Percentiles rank a stretch among this genome's conserved stretches.
Evolutionary conservation across 805 yeast genomes (phyloP).

Genomic region (Ogataea nonfermentans): DNA sequence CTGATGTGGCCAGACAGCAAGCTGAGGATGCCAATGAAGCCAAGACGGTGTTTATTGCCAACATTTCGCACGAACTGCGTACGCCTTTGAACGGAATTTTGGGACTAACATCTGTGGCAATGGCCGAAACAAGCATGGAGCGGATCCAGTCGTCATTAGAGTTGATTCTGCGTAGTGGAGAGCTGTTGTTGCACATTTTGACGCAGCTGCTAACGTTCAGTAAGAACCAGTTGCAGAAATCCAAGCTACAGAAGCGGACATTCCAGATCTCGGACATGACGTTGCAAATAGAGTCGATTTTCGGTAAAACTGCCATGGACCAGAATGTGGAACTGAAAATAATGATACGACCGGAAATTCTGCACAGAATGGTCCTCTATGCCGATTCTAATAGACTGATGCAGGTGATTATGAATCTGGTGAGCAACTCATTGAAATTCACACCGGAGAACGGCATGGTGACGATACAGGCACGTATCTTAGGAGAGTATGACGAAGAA

Average conservation of each 20-base stretch:
- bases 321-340: constrained; percentile 69
- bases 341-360: constrained; percentile 56
- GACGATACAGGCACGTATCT: constrained; percentile 54
- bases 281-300: constrained; percentile 80
- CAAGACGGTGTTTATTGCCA: constrained; percentile 89
- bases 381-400: constrained; percentile 91
- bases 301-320: constrained; percentile 74
- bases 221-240: constrained; percentile 82
- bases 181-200: constrained; percentile 78
- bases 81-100: constrained; percentile 95
- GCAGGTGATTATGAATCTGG: constrained; percentile 90
- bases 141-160: constrained; percentile 74
- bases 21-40: constrained; percentile 93
- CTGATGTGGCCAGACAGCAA: constrained; percentile 41
- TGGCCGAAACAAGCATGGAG: constrained; percentile 73
- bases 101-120: constrained; percentile 92
- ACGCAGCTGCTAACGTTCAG: constrained; percentile 90
- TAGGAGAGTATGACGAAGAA: constrained; percentile 68
- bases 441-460: constrained; percentile 89
- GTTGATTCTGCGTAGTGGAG: constrained; percentile 88
- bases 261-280: constrained; percentile 80
- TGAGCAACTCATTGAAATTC: constrained; percentile 86
- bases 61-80: constrained; percentile 89
- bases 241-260: constrained; percentile 78
- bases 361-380: constrained; percentile 62